These are phyloP conservation scores for Microbotryum saponariae DNA, from an alignment of 1,284 basidiomycete species.

Conservation along the genomic window DNA sequence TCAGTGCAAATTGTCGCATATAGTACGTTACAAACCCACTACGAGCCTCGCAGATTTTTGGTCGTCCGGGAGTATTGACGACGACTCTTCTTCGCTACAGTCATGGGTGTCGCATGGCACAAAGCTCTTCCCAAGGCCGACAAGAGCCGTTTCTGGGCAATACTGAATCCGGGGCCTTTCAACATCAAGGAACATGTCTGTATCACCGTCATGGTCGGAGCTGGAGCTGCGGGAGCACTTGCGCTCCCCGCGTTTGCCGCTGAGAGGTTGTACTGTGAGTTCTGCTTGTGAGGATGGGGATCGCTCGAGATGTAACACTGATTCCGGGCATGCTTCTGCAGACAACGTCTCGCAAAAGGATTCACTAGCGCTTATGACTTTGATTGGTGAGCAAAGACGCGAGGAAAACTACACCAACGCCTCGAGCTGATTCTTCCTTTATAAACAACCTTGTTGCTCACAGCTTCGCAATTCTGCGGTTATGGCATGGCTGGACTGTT, in stretches of 20 bases:
- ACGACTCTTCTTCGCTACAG: too few species aligned
- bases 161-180: slow-evolving; percentile 37
- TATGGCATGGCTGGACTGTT: not conserved
- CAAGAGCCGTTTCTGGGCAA: not conserved
- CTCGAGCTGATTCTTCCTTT: too few species aligned
- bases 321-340: not conserved
- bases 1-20: slow-evolving; percentile 6
- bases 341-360: not conserved
- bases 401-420: too few species aligned
- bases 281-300: not conserved
- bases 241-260: not conserved
- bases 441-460: too few species aligned
- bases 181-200: slow-evolving; percentile 16
- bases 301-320: too few species aligned
- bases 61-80: too few species aligned
- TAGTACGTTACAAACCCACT: too few species aligned
- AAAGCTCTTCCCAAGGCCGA: not conserved
- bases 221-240: slow-evolving; percentile 6
- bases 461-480: slow-evolving; percentile 24
- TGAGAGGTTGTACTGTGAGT: slow-evolving; percentile 3
- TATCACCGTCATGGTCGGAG: slow-evolving; percentile 13
- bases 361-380: not conserved
- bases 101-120: slow-evolving; percentile 2
- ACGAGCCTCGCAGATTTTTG: too few species aligned
- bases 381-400: not conserved